A percentile compares a stretch with the other conserved stretches of the same genome.
These are phyloP conservation scores for Phytophthora sp. DNA, from an alignment of 352 stramenopile genomes.

Conservation along the genomic window DNA sequence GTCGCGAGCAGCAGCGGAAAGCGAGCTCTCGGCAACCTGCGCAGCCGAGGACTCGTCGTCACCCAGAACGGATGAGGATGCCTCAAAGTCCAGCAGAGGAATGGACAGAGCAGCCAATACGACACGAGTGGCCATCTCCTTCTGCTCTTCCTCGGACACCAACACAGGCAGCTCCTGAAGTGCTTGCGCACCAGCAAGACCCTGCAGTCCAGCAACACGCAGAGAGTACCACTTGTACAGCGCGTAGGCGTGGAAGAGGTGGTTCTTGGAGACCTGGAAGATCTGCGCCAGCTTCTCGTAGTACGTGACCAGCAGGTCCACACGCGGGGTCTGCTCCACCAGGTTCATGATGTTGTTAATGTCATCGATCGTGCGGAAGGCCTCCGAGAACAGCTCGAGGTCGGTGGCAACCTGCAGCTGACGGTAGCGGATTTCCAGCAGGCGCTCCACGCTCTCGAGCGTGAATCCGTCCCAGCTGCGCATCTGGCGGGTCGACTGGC, in stretches of 20 bases:
- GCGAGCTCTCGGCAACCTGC: conserved; percentile 31
- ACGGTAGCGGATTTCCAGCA: conserved; percentile 96
- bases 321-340: conserved; percentile 89
- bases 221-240: conserved; percentile 96
- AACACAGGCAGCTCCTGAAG: conserved; percentile 47
- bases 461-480: conserved; percentile 97
- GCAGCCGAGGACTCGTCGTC: conserved; percentile 70
- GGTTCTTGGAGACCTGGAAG: conserved; percentile 97
- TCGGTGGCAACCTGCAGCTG: conserved; percentile 96
- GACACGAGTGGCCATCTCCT: conserved; percentile 90
- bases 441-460: conserved; percentile 94
- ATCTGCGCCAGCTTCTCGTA: conserved; percentile 98
- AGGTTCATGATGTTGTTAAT: conserved; percentile 98
- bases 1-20: conserved; percentile 76
- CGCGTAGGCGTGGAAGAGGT: conserved; percentile 97
- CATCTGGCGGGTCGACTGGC: conserved; percentile 84
- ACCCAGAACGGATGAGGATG: conserved; percentile 58
- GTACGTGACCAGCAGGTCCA: conserved; percentile 97
- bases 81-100: conserved; percentile 79
- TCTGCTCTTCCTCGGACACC: conserved; percentile 81
- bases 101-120: conserved; percentile 95
- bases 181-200: conserved; percentile 46
- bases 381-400: conserved; percentile 97
- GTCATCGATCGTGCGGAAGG: conserved; percentile 98
- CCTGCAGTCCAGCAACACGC: conserved; percentile 88